These are phyloP conservation scores for Moesziomyces aphidis DNA, from an alignment of 1,284 basidiomycete genomes.

Conservation along the genomic window DNA sequence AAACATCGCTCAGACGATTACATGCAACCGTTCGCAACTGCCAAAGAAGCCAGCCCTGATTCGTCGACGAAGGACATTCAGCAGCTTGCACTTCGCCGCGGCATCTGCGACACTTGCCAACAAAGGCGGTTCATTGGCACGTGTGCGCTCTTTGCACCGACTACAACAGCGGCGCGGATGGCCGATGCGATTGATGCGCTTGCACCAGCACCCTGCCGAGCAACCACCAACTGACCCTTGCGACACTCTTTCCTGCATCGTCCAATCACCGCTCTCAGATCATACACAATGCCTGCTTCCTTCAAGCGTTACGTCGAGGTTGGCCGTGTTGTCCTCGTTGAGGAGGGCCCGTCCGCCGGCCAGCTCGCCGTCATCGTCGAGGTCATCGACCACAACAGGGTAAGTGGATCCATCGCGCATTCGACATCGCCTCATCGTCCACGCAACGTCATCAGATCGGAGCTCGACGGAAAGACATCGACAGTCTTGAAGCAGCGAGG, in stretches of 20 bases:
- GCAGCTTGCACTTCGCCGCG: no score
- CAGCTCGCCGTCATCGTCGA: slow-evolving; percentile 95
- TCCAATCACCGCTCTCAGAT: slow-evolving; percentile 8
- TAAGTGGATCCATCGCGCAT: slow-evolving; percentile 70
- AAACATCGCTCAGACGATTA: no score
- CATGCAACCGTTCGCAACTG: no score
- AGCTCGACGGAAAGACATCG: no score
- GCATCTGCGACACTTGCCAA: no score
- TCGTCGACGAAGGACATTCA: no score
- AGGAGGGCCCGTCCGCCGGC: slow-evolving; percentile 84
- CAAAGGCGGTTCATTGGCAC: no score
- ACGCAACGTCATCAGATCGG: not conserved
- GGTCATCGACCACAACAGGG: slow-evolving; percentile 99
- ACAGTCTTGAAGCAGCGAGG: no score
- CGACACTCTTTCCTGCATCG: not conserved
- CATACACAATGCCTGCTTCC: slow-evolving; percentile 58
- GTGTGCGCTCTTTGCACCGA: not conserved
- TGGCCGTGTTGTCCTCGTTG: slow-evolving; percentile 96
- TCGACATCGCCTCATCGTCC: not conserved
- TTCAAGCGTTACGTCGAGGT: slow-evolving; percentile 99
- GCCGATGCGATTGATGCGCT: not conserved
- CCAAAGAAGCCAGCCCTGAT: no score
- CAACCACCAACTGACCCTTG: not conserved
- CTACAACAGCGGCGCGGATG: not conserved
- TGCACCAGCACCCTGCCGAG: no score